A percentile compares a stretch with the other conserved stretches of the same genome.
Evolutionary conservation across 768 basidiomycete species (phyloP).

Genomic region (Mycena polygramma): DNA sequence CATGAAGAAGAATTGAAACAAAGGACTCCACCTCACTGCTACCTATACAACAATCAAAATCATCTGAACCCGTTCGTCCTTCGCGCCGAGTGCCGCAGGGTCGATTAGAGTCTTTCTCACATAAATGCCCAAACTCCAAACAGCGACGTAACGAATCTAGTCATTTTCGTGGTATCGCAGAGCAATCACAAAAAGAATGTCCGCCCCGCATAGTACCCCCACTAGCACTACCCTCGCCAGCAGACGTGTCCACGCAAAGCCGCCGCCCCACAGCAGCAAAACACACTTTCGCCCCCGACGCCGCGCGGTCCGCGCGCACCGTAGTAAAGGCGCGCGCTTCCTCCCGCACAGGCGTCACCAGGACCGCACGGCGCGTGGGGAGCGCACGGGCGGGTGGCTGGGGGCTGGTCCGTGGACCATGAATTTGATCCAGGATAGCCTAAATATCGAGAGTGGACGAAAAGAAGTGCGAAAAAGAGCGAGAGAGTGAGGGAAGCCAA

Average conservation of each 20-base stretch:
- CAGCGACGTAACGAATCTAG: no score
- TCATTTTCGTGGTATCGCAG: no score
- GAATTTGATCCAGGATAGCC: not conserved
- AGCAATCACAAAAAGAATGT: no score
- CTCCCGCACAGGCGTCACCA: constrained; percentile 12
- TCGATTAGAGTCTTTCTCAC: no score
- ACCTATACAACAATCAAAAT: no score
- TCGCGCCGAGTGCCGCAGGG: no score
- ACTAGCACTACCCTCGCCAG: constrained; percentile 14
- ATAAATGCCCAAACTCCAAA: no score
- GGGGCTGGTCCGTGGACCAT: not conserved
- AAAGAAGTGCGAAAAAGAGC: not conserved
- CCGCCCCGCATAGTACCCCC: constrained; percentile 31
- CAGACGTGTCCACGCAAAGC: constrained; percentile 13
- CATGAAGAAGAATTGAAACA: no score
- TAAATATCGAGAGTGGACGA: not conserved
- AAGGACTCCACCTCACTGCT: no score
- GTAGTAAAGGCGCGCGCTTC: constrained; percentile 27
- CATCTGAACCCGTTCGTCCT: no score
- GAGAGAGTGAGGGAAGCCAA: not conserved
- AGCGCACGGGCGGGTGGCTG: constrained; percentile 12
- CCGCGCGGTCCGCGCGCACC: constrained; percentile 27
- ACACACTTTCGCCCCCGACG: not conserved
- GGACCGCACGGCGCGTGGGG: constrained; percentile 9
- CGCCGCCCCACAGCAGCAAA: not conserved